Evolutionary conservation across 768 basidiomycete species (phyloP).

Genomic region (Suillus weaverae): DNA sequence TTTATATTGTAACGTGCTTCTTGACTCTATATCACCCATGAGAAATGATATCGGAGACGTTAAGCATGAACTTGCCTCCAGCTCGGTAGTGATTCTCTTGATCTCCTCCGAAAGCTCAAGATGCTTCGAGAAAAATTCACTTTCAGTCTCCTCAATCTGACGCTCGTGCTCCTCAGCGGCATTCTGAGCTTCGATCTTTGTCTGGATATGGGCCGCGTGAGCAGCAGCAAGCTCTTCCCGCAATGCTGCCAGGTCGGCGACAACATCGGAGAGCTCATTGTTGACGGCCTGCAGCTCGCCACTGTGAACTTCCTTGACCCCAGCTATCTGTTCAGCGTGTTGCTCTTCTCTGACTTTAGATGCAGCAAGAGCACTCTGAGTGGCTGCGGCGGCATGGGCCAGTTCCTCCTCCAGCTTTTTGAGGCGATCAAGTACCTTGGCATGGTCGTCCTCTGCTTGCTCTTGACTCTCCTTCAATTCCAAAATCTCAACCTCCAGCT

Average conservation of each 20-base stretch:
- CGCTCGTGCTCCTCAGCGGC: conserved; percentile 48
- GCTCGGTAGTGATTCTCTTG: conserved; percentile 53
- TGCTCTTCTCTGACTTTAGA: conserved; percentile 50
- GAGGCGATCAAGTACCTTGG: conserved; percentile 44
- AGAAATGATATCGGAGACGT: background rate
- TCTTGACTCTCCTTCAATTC: conserved; percentile 76
- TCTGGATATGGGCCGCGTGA: conserved; percentile 47
- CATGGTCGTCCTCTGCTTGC: conserved; percentile 57
- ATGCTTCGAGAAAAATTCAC: conserved; percentile 47
- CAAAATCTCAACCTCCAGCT: conserved; percentile 78
- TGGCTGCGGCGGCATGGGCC: conserved; percentile 45
- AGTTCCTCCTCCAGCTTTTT: conserved; percentile 56
- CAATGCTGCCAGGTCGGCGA: conserved; percentile 46
- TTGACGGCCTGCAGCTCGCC: conserved; percentile 45
- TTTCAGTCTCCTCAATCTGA: conserved; percentile 54
- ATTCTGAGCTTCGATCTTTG: conserved; percentile 43
- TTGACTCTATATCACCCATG: conserved; percentile 48
- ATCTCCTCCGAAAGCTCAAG: conserved; percentile 57
- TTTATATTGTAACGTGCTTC: conserved; percentile 67
- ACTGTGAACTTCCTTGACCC: conserved; percentile 43
- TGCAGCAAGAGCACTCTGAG: conserved; percentile 48
- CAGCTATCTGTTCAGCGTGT: conserved; percentile 38
- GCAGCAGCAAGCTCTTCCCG: conserved; percentile 48
- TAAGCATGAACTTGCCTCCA: conserved; percentile 52
- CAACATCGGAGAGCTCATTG: conserved; percentile 45